Conservation (phyloP, 1,139 yeast species). For the Taiozyma sp. region DNA sequence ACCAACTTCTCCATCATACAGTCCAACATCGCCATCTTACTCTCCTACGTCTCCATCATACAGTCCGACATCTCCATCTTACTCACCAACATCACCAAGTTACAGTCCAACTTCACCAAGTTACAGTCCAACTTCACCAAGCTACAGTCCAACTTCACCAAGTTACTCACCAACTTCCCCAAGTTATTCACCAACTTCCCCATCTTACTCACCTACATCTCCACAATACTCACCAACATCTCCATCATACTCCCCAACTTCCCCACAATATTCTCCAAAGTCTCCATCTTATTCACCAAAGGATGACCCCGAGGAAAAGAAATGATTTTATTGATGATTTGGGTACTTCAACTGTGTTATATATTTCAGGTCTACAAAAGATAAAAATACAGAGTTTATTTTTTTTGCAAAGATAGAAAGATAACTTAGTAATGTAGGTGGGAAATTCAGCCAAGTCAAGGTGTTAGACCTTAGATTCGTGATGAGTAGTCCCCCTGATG, state of each 20-base stretch:
- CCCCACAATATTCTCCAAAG: constrained; percentile 64
- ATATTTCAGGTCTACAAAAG: not conserved
- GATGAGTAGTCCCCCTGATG: too few species aligned
- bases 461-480: too few species aligned
- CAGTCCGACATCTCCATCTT: constrained; percentile 58
- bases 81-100: constrained; percentile 58
- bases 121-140: constrained; percentile 57
- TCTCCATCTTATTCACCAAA: constrained; percentile 63
- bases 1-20: constrained; percentile 62
- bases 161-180: constrained; percentile 59
- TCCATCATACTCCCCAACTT: constrained; percentile 70
- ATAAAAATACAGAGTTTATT: not conserved
- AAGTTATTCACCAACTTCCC: constrained; percentile 64
- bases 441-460: too few species aligned
- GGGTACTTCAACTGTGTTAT: constrained; percentile 5
- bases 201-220: constrained; percentile 62
- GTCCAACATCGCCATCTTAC: constrained; percentile 67
- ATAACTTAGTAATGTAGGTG: too few species aligned
- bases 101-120: constrained; percentile 62
- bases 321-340: constrained; percentile 3
- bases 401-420: too few species aligned
- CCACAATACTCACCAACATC: constrained; percentile 71
- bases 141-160: constrained; percentile 60
- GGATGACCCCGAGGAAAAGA: constrained; percentile 35
- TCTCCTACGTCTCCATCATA: constrained; percentile 63